phyloP scores from a whole-genome alignment of 768 basidiomycete genomes.

The Boletellus ananas region DNA sequence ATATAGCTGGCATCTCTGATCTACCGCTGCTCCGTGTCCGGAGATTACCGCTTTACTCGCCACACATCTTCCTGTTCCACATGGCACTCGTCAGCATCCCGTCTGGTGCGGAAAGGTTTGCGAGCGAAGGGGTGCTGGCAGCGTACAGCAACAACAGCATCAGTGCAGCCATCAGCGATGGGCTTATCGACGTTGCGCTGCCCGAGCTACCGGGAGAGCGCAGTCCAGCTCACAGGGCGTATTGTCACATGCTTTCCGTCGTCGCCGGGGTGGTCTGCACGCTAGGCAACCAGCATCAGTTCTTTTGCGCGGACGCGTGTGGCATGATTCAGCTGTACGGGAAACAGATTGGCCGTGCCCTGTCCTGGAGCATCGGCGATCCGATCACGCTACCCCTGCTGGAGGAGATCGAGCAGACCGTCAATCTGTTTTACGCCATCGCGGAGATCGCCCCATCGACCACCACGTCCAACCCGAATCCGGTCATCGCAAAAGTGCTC shows the following conservation, averaged over 20 bases:
- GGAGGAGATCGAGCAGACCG: conserved; percentile 80
- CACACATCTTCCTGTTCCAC: conserved; percentile 81
- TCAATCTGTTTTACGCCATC: conserved; percentile 74
- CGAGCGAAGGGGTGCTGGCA: conserved; percentile 74
- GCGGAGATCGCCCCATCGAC: conserved; percentile 42
- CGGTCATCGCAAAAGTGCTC: conserved; percentile 60
- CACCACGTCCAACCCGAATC: conserved; percentile 21
- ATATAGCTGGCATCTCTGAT: conserved; percentile 69
- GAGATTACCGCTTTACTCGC: conserved; percentile 67
- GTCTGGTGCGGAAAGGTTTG: conserved; percentile 78
- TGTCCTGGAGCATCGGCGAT: conserved; percentile 81
- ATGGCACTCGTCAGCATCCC: conserved; percentile 76
- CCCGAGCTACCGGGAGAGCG: conserved; percentile 72
- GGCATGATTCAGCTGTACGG: conserved; percentile 84
- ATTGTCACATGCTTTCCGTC: conserved; percentile 81
- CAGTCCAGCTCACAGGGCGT: conserved; percentile 74
- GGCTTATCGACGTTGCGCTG: conserved; percentile 61
- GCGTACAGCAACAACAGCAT: conserved; percentile 84
- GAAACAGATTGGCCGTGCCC: conserved; percentile 68
- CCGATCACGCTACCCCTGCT: conserved; percentile 71
- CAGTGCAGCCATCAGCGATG: conserved; percentile 70
- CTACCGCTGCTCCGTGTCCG: conserved; percentile 56
- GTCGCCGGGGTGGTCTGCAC: conserved; percentile 67
- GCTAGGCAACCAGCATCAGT: conserved; percentile 63
- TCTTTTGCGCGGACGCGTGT: conserved; percentile 80